phyloP scores from a whole-genome alignment of 352 stramenopile species.

The Globisporangium paddicum region DNA sequence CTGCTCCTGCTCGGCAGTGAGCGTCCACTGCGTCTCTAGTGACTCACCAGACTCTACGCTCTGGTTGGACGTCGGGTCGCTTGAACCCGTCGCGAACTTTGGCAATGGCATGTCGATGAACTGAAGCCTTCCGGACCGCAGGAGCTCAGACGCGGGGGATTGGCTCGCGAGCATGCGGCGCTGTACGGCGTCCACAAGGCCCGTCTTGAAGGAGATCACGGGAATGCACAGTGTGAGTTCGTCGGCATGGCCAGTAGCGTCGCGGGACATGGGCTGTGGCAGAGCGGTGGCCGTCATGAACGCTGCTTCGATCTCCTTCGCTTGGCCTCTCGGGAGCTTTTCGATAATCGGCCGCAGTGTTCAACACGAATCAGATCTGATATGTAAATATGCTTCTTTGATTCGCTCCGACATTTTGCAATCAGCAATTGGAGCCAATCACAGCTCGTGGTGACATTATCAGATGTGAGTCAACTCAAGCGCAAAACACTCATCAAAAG shows the following conservation, averaged over 20 bases:
- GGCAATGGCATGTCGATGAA: slow-evolving; percentile 28
- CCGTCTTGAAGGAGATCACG: slow-evolving; percentile 34
- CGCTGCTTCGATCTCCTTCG: background rate
- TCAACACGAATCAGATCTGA: too few relatives aligned
- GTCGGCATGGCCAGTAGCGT: background rate
- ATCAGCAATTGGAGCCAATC: too few relatives aligned
- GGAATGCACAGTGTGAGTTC: slow-evolving; percentile 21
- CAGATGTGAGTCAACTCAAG: too few relatives aligned
- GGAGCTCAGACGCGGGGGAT: slow-evolving; percentile 7
- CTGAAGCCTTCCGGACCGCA: slow-evolving; percentile 17
- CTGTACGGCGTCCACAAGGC: slow-evolving; percentile 22
- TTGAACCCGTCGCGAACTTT: background rate
- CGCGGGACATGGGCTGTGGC: background rate
- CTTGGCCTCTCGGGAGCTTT: background rate
- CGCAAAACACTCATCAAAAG: too few relatives aligned
- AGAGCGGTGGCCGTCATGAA: background rate
- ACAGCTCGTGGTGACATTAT: too few relatives aligned
- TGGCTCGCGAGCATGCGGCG: slow-evolving; percentile 11
- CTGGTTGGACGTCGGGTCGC: background rate
- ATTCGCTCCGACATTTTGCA: too few relatives aligned
- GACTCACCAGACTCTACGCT: background rate
- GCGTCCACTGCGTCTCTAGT: slow-evolving; percentile 18
- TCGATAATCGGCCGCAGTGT: slow-evolving; percentile 5
- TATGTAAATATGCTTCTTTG: too few relatives aligned
- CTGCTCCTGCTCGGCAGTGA: slow-evolving; percentile 24